Conservation (phyloP, 495 filamentous ascomycete genomes). For the Hypoxylon trugodes region DNA sequence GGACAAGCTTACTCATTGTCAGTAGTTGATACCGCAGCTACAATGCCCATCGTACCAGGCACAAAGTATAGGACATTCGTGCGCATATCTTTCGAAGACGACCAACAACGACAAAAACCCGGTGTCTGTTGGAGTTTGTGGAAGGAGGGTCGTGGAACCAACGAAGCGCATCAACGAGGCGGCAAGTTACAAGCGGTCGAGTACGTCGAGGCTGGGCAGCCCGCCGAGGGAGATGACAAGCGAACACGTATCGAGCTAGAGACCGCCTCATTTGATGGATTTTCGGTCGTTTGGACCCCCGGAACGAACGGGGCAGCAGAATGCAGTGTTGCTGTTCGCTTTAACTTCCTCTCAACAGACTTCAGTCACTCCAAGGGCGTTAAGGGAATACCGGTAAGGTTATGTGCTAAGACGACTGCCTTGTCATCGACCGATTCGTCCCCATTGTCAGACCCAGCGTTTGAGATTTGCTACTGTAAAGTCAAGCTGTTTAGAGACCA, state of each 20-base stretch:
- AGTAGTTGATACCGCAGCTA: conserved; percentile 71
- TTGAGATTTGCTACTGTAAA: conserved; percentile 91
- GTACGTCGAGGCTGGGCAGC: conserved; percentile 81
- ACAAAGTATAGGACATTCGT: conserved; percentile 84
- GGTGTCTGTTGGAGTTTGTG: conserved; percentile 91
- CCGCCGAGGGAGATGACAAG: conserved; percentile 72
- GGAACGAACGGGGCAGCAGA: conserved; percentile 68
- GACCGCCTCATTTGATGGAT: conserved; percentile 86
- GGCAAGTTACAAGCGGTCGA: conserved; percentile 92
- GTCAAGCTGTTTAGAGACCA: conserved; percentile 98
- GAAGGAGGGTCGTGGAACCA: conserved; percentile 91
- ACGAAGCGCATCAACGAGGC: conserved; percentile 86
- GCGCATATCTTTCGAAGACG: conserved; percentile 93
- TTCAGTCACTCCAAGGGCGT: conserved; percentile 99
- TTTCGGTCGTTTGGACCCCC: conserved; percentile 87
- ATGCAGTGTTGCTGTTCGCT: conserved; percentile 85
- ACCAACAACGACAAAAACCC: conserved; percentile 84
- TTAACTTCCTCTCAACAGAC: conserved; percentile 98
- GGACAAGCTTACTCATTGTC: conserved; percentile 88
- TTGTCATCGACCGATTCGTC: conserved; percentile 58
- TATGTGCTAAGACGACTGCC: conserved; percentile 88
- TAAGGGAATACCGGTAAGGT: conserved; percentile 90
- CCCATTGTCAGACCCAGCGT: conserved; percentile 45
- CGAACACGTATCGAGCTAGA: conserved; percentile 81
- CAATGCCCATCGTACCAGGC: conserved; percentile 52